Base-by-base conservation (phyloP, 2,329 filamentous ascomycete species). In the Diaporthe velutina region DNA sequence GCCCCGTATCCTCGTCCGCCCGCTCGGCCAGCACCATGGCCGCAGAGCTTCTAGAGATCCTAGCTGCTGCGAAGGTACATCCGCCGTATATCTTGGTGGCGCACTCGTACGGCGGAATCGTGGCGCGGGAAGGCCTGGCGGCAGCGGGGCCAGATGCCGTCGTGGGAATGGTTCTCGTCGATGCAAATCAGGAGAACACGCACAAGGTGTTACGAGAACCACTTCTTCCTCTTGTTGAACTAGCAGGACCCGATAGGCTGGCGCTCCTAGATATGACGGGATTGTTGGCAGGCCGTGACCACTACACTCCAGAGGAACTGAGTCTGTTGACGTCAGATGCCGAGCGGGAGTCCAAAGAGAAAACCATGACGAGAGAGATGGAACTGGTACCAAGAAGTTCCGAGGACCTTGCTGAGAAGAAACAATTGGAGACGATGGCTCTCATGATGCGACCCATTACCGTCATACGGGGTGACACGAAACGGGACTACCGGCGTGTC, bases 241-340 rank as follows among this genome's bases (percentile, higher is more conserved):
- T 61, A 4, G 57, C 57, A 7, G 57, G 57, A 12, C 25, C 70
- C n/a, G 54, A 71, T 5, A 57, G 55, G 15, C 3, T 58, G 55
- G 40, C 38, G 6, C 22, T 71, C 25, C 42, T 71, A 28, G 70
- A 71, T 19, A 58, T 58, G 25, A 71, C 48, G n/a, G 70, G 70
- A 17, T n/a, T 71, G 17, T n/a, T 71, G 19, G 35, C 42, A 9
- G 40, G 58, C 4, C 42, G 40, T 8, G 70, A 57, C 25, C 38
- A 60, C 15, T 60, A 57, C 3, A 35, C n/a, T 13, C 40, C 42
- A 4, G 54, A 71, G 12, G 58, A 60, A 33, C 40, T 60, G 19
- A 42, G 42, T 22, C 30, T 71, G 13, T 38, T 61, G n/a, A 61
- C 70, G 25, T 3, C 8, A 13, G 40, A 67, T 10, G 61, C 40